Conservation (phyloP, 306 rosid genomes). For the Glycine latifolia region DNA sequence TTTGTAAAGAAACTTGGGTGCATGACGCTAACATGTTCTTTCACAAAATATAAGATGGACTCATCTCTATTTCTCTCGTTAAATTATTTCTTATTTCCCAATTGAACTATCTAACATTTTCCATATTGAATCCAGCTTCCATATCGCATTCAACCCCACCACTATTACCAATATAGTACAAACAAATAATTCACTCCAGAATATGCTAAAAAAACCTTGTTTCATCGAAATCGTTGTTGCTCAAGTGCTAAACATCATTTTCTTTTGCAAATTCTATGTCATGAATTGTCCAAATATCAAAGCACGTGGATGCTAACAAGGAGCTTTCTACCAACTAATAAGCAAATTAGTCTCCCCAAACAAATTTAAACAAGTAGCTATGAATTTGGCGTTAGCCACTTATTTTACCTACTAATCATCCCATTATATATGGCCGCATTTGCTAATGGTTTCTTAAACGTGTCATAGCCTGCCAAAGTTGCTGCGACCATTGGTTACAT, state of each 20-base stretch:
- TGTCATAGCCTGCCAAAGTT: neutral
- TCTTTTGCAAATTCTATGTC: slow-evolving; percentile 37
- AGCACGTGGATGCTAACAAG: slow-evolving; percentile 45
- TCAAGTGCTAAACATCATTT: slow-evolving; percentile 7
- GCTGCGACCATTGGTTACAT: neutral
- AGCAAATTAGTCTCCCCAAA: slow-evolving; percentile 13
- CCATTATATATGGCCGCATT: slow-evolving; percentile 13
- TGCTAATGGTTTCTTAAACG: slow-evolving; percentile 25
- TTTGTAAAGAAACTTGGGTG: neutral
- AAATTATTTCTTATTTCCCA: neutral
- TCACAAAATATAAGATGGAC: neutral
- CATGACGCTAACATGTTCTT: neutral
- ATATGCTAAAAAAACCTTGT: neutral
- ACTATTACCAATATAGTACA: neutral
- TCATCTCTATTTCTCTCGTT: neutral
- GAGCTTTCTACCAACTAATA: slow-evolving; percentile 31
- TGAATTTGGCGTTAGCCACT: slow-evolving; percentile 11
- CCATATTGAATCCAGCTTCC: neutral
- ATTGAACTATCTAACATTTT: neutral
- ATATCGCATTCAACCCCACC: neutral
- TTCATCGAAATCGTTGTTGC: slow-evolving; percentile 35
- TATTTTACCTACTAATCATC: neutral
- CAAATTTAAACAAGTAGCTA: slow-evolving; percentile 27
- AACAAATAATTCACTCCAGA: neutral
- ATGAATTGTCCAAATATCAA: slow-evolving; percentile 37